These are phyloP conservation scores for Phytopythium mirpurense DNA, from an alignment of 352 stramenopile species.

Conservation along the genomic window DNA sequence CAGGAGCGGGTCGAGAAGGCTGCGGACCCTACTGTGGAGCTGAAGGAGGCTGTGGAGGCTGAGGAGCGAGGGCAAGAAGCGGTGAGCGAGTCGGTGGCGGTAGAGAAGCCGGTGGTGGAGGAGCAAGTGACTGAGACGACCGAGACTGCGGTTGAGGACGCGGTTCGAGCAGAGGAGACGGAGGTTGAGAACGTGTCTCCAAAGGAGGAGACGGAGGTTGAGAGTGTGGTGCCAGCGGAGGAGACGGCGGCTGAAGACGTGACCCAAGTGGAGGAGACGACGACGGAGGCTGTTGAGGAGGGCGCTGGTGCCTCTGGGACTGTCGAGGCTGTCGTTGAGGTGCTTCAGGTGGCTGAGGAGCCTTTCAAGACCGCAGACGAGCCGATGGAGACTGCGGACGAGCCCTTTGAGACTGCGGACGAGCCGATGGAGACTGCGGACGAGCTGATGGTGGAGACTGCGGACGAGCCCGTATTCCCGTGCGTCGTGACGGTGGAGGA, in stretches of 20 bases:
- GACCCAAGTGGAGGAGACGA: too few relatives aligned
- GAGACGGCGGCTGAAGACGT: too few relatives aligned
- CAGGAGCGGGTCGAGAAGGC: conserved; percentile 5
- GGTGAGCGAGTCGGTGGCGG: not conserved
- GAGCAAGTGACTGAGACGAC: too few relatives aligned
- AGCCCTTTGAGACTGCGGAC: not conserved
- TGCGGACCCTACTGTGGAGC: not conserved
- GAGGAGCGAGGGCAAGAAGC: conserved; percentile 13
- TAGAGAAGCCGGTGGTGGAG: not conserved
- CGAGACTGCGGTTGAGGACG: conserved; percentile 4
- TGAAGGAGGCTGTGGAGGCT: conserved; percentile 2
- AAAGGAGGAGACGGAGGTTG: too few relatives aligned
- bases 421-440: not conserved
- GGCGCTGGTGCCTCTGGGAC: too few relatives aligned
- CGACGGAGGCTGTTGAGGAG: too few relatives aligned
- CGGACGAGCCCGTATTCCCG: not conserved
- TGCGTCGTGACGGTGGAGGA: not conserved
- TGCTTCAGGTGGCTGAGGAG: too few relatives aligned
- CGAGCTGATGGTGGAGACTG: not conserved
- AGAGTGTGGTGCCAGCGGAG: too few relatives aligned
- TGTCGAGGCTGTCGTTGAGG: too few relatives aligned
- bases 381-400: not conserved
- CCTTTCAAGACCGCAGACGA: not conserved
- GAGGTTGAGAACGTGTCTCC: not conserved
- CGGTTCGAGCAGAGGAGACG: not conserved